phyloP scores from a whole-genome alignment of 805 yeast genomes.

The Lipomyces yamadae region DNA sequence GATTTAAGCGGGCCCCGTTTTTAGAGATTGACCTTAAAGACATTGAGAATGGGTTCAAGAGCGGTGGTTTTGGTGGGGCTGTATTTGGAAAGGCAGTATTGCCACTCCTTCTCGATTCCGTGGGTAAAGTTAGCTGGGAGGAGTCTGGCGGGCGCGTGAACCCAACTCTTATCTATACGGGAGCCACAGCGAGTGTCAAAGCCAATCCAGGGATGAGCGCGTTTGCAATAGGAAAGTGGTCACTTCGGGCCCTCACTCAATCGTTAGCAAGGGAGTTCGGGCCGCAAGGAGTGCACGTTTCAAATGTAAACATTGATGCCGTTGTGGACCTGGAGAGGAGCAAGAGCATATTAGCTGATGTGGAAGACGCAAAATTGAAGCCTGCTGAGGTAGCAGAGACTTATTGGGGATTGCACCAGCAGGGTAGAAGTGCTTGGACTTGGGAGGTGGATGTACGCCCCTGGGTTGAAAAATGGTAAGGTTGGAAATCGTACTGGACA shows the following conservation, averaged over 20 bases:
- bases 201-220: constrained; percentile 30
- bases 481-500: neutral
- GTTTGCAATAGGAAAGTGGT: constrained; percentile 30
- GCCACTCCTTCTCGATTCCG: constrained; percentile 23
- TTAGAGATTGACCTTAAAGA: constrained; percentile 19
- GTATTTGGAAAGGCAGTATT: constrained; percentile 23
- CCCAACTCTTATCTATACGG: constrained; percentile 32
- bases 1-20: constrained; percentile 24
- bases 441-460: constrained; percentile 32
- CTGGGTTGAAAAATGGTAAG: constrained; percentile 31
- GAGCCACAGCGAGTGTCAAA: constrained; percentile 36
- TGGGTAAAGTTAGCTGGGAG: neutral
- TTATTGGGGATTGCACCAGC: constrained; percentile 32
- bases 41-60: constrained; percentile 16
- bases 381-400: constrained; percentile 29
- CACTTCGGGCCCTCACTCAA: constrained; percentile 28
- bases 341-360: constrained; percentile 17
- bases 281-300: constrained; percentile 33
- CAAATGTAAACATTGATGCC: constrained; percentile 30
- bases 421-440: constrained; percentile 30
- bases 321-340: constrained; percentile 22
- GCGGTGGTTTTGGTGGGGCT: constrained; percentile 19
- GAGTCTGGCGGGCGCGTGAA: neutral
- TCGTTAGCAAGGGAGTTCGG: constrained; percentile 29
- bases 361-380: constrained; percentile 21